Conservation (phyloP, 164 flowering plant genomes). For the Dillenia turbinata region DNA sequence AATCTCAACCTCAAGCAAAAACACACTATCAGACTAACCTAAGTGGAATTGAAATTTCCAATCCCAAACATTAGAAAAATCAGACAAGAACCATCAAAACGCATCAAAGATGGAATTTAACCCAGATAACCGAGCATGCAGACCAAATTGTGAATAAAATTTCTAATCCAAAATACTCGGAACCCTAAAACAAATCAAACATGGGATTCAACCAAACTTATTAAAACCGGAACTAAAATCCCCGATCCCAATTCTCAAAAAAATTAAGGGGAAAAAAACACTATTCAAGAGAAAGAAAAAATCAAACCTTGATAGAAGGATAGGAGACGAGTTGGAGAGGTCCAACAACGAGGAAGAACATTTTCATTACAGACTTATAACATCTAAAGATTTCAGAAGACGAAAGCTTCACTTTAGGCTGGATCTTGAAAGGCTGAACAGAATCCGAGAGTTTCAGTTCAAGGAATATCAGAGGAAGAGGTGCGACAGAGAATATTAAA, state of each 20-base stretch:
- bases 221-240: neutral
- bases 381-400: conserved; percentile 40
- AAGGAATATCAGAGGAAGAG: conserved; percentile 50
- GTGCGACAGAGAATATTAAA: conserved; percentile 56
- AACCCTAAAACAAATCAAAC: too few species aligned
- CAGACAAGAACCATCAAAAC: too few species aligned
- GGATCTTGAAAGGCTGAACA: conserved; percentile 59
- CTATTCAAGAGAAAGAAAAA: neutral
- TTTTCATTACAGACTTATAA: conserved; percentile 62
- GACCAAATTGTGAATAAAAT: too few species aligned
- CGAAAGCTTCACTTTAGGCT: conserved; percentile 60
- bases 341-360: conserved; percentile 62
- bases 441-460: conserved; percentile 32
- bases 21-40: too few species aligned
- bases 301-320: conserved; percentile 48
- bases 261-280: neutral
- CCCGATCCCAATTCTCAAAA: neutral
- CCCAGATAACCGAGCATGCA: too few species aligned
- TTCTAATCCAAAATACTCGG: too few species aligned
- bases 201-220: too few species aligned
- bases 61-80: too few species aligned
- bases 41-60: too few species aligned
- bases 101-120: too few species aligned
- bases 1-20: too few species aligned
- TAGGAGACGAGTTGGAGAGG: conserved; percentile 85